Conservation (phyloP, 495 filamentous ascomycete genomes). For the Penicillium longicatenatum region DNA sequence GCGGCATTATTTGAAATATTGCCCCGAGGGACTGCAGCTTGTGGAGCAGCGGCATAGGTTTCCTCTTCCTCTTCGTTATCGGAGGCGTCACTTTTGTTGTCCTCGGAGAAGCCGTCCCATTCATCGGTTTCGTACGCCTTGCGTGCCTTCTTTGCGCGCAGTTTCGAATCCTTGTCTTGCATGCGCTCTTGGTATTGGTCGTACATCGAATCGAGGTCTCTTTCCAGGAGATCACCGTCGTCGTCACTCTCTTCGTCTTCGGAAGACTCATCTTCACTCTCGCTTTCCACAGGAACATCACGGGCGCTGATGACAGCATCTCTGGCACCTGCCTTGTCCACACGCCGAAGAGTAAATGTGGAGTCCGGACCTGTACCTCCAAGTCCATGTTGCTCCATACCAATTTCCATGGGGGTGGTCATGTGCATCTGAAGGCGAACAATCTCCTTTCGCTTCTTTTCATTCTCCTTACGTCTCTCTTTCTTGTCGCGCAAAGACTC, state of each 20-base stretch:
- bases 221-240: conserved; percentile 78
- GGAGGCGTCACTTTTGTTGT: conserved; percentile 50
- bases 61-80: conserved; percentile 54
- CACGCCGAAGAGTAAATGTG: conserved; percentile 79
- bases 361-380: conserved; percentile 63
- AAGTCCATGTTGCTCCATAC: conserved; percentile 70
- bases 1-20: conserved; percentile 79
- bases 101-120: conserved; percentile 86
- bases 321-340: conserved; percentile 72
- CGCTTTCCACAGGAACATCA: conserved; percentile 62
- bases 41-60: conserved; percentile 50
- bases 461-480: conserved; percentile 79
- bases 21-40: conserved; percentile 45
- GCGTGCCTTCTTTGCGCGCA: conserved; percentile 82
- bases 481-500: conserved; percentile 74
- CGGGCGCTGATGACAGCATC: conserved; percentile 74
- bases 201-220: conserved; percentile 84
- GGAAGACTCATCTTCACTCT: conserved; percentile 59
- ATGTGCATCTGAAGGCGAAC: conserved; percentile 95
- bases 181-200: conserved; percentile 80
- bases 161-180: conserved; percentile 78
- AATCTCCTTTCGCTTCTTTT: conserved; percentile 87
- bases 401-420: conserved; percentile 93
- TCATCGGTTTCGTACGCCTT: conserved; percentile 83
- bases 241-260: conserved; percentile 69